Evolutionary conservation across 2,329 filamentous ascomycete species (phyloP), one percentile per base, ranked within the genome.

Genomic region (Hawksworthiomyces lignivorus): DNA sequence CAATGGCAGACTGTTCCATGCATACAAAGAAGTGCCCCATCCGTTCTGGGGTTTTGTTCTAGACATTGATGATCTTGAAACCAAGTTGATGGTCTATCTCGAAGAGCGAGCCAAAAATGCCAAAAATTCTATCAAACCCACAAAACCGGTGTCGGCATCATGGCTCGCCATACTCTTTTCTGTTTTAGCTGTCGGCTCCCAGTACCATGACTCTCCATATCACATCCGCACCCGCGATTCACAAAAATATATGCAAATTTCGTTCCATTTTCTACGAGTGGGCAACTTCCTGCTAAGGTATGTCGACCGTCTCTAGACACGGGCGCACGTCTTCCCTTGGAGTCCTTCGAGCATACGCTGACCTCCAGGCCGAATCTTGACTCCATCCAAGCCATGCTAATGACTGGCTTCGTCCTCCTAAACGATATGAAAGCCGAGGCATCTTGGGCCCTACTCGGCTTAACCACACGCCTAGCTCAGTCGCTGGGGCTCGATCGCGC

Each of bases 341-440:
- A 2, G 8, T 14, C 14, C n/a, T 19, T 19, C 15, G n/a, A n/a
- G n/a, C n/a, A 10, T 6, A 17, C 20, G 12, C 33, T 38, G 18
- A 22, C 22, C 18, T 19, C 3, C 41, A 75, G 73, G 24, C 78
- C 78, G 2, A 81, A 79, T 0, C 69, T 82, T 29, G 77, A 82
- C 54, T 80, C 77, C 5, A 77, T 82, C 20, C 78, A 82, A 54
- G 77, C 77, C 1, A 60, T 82, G 30, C 62, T 82, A 1, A 67
- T 82, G 32, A 76, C 75, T 4, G 72, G 75, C 22, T 81, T 82
- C 48, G 77, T 80, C 3, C 62, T 82, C 3, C 62, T 81, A 20
- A 82, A 82, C 50, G 78, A 82, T 45, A 82, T 82, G 78, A 82
- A 82, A 53, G 77, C 78, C 2, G 78, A 82, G 52, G 78, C 76